Percentiles rank a stretch among this genome's conserved stretches.
Evolutionary conservation across 2,329 filamentous ascomycete genomes (phyloP).

Genomic region (Bimuria novae-zelandiae): DNA sequence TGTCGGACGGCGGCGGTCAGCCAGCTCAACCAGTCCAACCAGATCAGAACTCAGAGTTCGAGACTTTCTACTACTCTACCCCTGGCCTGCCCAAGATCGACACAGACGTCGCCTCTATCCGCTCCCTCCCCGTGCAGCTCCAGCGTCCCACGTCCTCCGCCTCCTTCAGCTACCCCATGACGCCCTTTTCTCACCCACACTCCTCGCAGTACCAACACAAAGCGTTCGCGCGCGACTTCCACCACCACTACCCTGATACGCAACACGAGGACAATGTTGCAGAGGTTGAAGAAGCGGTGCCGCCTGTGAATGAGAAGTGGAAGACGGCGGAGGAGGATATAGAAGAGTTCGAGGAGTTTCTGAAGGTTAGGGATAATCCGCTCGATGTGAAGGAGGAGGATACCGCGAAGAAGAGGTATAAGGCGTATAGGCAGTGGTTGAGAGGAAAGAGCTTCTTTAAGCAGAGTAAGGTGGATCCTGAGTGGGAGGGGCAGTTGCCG

Average conservation of each 20-base stretch:
- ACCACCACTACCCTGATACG: conserved; percentile 22
- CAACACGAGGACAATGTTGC: conserved; percentile 7
- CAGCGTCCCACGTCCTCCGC: conserved; percentile 27
- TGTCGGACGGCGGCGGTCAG: conserved; percentile 31
- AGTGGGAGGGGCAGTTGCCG: conserved; percentile 47
- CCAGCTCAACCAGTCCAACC: conserved; percentile 17
- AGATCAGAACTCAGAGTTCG: conserved; percentile 18
- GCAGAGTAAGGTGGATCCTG: conserved; percentile 65
- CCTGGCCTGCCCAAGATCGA: conserved; percentile 21
- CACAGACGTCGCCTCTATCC: conserved; percentile 31
- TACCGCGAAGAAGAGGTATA: conserved; percentile 89
- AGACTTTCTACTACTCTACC: conserved; percentile 16
- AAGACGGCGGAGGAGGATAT: conserved; percentile 66
- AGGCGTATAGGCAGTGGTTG: conserved; percentile 94
- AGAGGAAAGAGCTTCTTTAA: conserved; percentile 95
- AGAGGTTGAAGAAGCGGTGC: not conserved
- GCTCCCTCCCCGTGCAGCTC: conserved; percentile 22
- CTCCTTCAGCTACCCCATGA: conserved; percentile 20
- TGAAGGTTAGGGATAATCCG: conserved; percentile 78
- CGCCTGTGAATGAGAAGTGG: conserved; percentile 41
- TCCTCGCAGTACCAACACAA: not conserved
- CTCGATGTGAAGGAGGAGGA: conserved; percentile 89
- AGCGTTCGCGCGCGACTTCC: conserved; percentile 7
- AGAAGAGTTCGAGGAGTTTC: conserved; percentile 74
- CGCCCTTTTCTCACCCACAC: conserved; percentile 38